These are phyloP conservation scores for Phanerodontia chrysosporium DNA, from an alignment of 768 basidiomycete species.

Conservation along the genomic window DNA sequence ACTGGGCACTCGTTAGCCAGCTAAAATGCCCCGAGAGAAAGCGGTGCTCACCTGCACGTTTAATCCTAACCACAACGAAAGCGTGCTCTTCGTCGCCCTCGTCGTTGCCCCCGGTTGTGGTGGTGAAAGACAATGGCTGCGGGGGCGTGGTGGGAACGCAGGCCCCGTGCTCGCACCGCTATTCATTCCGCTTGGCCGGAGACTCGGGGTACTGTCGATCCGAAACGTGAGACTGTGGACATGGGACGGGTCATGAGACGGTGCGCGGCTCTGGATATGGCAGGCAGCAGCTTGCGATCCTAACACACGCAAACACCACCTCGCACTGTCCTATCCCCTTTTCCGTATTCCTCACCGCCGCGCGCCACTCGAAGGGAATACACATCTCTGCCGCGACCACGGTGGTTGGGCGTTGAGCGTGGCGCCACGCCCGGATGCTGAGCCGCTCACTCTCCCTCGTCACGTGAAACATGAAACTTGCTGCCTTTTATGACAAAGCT, in stretches of 20 bases:
- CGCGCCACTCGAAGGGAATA: no score
- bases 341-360: background rate
- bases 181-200: background rate
- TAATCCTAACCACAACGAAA: no score
- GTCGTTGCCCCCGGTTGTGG: background rate
- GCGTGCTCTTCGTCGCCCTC: background rate
- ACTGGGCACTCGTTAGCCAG: background rate
- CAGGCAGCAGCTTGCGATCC: conserved; percentile 6
- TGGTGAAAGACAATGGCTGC: background rate
- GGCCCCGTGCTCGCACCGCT: background rate
- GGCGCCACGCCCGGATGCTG: no score
- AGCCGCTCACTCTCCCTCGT: no score
- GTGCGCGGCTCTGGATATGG: background rate
- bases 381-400: no score
- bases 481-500: no score
- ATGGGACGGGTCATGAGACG: conserved; percentile 4
- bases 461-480: no score
- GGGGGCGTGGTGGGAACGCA: background rate
- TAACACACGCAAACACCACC: conserved; percentile 4
- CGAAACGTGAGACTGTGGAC: background rate
- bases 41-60: background rate
- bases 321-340: background rate
- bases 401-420: no score
- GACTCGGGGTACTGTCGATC: conserved; percentile 1
- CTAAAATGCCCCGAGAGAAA: background rate